Evolutionary conservation across 2,329 filamentous ascomycete species (phyloP).

Genomic region (Aureobasidium lini): DNA sequence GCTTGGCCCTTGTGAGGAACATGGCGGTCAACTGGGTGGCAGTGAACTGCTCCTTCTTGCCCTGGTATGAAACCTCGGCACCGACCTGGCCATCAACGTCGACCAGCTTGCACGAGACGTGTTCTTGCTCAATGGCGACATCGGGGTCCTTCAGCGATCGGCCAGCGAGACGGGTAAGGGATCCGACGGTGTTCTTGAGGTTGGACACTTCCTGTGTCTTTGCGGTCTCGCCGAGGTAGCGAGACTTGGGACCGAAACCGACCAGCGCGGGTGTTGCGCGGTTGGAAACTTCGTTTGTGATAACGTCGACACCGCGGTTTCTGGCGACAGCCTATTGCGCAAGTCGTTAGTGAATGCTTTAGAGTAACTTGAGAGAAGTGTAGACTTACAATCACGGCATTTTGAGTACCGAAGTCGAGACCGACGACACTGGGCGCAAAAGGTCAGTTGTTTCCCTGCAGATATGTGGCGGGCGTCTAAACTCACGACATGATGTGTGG

Average conservation of each 20-base stretch:
- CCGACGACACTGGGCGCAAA: conserved; percentile 44
- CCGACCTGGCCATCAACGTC: conserved; percentile 92
- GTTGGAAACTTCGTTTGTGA: conserved; percentile 99
- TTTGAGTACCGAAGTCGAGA: conserved; percentile 92
- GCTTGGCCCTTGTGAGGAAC: conserved; percentile 91
- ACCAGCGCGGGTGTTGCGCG: conserved; percentile 94
- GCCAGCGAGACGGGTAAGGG: conserved; percentile 85
- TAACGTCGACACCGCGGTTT: conserved; percentile 98
- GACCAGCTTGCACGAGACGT: conserved; percentile 74
- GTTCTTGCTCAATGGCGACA: conserved; percentile 86
- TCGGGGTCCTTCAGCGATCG: conserved; percentile 84
- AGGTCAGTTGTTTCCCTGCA: conserved; percentile 3
- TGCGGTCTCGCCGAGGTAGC: conserved; percentile 88
- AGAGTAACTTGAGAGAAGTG: not conserved
- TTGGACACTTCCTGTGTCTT: conserved; percentile 99
- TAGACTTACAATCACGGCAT: conserved; percentile 66
- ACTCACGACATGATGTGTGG: conserved; percentile 15
- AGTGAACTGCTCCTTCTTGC: conserved; percentile 93
- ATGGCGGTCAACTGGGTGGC: conserved; percentile 89
- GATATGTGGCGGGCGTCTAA: not conserved
- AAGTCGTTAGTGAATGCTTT: conserved; percentile 15
- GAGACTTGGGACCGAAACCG: conserved; percentile 86
- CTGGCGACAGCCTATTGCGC: conserved; percentile 66
- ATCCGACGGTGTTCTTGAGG: conserved; percentile 95
- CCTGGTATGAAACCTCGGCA: conserved; percentile 85